Conservation (phyloP, 306 rosid species). For the Casuarina cunninghamiana region DNA sequence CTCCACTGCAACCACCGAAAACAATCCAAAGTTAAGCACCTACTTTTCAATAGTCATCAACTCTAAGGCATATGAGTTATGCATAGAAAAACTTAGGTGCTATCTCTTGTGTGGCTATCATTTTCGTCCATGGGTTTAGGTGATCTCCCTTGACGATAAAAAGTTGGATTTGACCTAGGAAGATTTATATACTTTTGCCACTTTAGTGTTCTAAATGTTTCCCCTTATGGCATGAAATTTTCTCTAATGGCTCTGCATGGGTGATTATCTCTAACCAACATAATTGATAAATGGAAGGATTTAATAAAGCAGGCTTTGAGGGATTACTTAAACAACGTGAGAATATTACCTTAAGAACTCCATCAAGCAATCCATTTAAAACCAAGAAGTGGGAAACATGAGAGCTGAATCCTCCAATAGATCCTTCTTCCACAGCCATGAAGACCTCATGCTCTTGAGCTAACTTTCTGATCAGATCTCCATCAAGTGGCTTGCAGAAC, state of each 20-base stretch:
- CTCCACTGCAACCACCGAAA: conserved; percentile 47
- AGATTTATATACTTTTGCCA: too few species aligned
- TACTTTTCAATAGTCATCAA: too few species aligned
- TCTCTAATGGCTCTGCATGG: background rate
- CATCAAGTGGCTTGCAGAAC: conserved; percentile 67
- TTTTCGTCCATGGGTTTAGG: too few species aligned
- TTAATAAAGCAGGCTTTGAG: background rate
- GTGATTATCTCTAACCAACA: background rate
- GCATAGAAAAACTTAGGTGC: too few species aligned
- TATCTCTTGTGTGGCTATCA: too few species aligned
- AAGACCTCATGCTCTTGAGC: conserved; percentile 58
- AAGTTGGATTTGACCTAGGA: too few species aligned
- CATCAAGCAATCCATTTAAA: conserved; percentile 58
- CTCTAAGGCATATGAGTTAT: too few species aligned
- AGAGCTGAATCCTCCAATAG: conserved; percentile 70
- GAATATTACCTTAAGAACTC: conserved; percentile 54
- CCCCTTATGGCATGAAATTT: too few species aligned
- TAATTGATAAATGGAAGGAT: background rate
- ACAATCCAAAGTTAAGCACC: background rate
- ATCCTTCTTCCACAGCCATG: conserved; percentile 69
- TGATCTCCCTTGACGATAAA: too few species aligned
- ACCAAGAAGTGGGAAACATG: conserved; percentile 63
- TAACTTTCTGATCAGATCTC: conserved; percentile 43
- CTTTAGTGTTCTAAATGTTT: too few species aligned
- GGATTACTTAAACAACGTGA: background rate